Percentiles rank a stretch among this genome's conserved stretches.
Conservation (phyloP, 2,329 filamentous ascomycete genomes). For the Aspergillus sp. region DNA sequence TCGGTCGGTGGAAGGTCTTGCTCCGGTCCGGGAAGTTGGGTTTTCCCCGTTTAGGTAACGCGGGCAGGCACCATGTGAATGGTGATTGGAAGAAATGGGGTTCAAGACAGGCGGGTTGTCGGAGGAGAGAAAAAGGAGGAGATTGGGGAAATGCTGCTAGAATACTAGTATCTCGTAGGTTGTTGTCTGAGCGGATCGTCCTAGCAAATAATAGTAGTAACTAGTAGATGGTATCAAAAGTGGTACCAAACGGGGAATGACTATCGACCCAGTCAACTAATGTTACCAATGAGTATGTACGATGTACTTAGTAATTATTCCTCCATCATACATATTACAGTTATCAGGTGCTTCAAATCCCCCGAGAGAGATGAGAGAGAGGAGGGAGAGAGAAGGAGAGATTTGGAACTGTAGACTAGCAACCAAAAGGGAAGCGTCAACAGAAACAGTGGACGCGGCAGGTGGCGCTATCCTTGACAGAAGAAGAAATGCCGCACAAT, state of each 20-base stretch:
- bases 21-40: neutral
- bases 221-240: neutral
- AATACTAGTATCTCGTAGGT: neutral
- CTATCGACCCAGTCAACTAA: neutral
- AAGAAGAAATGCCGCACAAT: constrained; percentile 20
- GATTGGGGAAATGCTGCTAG: neutral
- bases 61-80: neutral
- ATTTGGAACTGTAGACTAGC: too few species aligned
- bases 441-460: constrained; percentile 1
- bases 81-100: neutral
- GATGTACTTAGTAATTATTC: too few species aligned
- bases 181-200: neutral
- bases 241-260: constrained; percentile 1
- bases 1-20: constrained; percentile 5
- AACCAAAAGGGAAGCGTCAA: constrained; percentile 1
- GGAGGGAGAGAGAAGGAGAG: neutral
- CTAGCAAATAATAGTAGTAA: too few species aligned
- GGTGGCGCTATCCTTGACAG: constrained; percentile 18
- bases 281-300: too few species aligned
- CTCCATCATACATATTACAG: too few species aligned
- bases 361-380: neutral
- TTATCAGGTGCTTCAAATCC: neutral
- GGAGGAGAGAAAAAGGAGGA: too few species aligned
- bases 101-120: too few species aligned
- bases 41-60: neutral